Evolutionary conservation across 106 monocot genomes (phyloP).

Genomic region (Apostasia shenzhenica): DNA sequence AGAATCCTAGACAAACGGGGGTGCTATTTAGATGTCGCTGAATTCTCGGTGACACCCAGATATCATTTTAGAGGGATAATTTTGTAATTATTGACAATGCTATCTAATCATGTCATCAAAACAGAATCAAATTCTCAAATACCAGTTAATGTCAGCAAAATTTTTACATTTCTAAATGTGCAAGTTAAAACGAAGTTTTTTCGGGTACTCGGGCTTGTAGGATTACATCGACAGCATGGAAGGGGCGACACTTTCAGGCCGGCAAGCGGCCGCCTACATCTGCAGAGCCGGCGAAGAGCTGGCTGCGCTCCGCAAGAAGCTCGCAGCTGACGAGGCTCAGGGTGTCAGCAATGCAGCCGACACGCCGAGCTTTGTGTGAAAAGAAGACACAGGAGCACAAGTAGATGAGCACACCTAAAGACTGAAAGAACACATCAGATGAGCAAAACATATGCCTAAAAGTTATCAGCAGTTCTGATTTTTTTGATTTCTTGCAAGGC

Average conservation of each 20-base stretch:
- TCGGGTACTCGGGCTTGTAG: conserved; percentile 16
- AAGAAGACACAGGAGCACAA: too few species aligned
- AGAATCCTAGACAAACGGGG: too few species aligned
- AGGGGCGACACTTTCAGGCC: conserved; percentile 91
- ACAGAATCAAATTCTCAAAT: too few species aligned
- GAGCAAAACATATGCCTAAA: neutral
- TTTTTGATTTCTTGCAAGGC: neutral
- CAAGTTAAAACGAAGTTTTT: too few species aligned
- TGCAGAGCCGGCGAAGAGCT: conserved; percentile 72
- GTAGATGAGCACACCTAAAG: neutral
- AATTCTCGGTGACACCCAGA: too few species aligned
- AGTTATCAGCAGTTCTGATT: neutral
- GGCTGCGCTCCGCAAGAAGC: conserved; percentile 38
- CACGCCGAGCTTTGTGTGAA: conserved; percentile 36
- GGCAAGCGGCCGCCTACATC: conserved; percentile 75
- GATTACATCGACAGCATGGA: conserved; percentile 99
- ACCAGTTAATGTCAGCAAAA: too few species aligned
- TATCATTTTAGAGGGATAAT: too few species aligned
- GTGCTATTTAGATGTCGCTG: too few species aligned
- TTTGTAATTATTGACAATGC: too few species aligned
- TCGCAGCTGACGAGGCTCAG: conserved; percentile 22
- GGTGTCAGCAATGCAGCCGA: neutral
- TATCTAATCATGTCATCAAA: too few species aligned
- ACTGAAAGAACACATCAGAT: conserved; percentile 6
- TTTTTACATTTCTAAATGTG: too few species aligned